Percentiles rank a stretch among this genome's conserved stretches.
Evolutionary conservation across 345 rosid genomes (phyloP).

Genomic region (Theobroma cacao): DNA sequence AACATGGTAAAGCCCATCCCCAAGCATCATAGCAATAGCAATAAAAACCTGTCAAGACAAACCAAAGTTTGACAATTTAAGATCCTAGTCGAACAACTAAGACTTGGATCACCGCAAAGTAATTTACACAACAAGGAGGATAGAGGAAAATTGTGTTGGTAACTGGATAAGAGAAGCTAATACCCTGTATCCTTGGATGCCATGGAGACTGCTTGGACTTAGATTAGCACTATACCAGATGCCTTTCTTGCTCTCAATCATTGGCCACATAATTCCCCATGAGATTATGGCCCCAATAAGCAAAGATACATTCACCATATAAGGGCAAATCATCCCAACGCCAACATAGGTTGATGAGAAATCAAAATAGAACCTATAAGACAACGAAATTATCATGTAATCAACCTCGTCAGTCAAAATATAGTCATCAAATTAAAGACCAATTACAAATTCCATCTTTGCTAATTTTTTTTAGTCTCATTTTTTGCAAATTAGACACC

Average conservation of each 20-base stretch:
- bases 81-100: background rate
- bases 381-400: background rate
- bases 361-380: slow-evolving; percentile 77
- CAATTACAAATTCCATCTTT: background rate
- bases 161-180: background rate
- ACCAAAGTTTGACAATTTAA: background rate
- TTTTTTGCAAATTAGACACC: background rate
- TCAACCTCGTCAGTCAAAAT: background rate
- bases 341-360: slow-evolving; percentile 89
- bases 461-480: background rate
- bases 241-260: slow-evolving; percentile 63
- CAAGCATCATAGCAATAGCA: slow-evolving; percentile 88
- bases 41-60: slow-evolving; percentile 49
- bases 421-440: background rate
- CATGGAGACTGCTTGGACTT: slow-evolving; percentile 53
- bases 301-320: slow-evolving; percentile 76
- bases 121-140: background rate
- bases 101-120: background rate
- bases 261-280: slow-evolving; percentile 91
- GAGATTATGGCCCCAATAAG: slow-evolving; percentile 77
- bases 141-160: background rate
- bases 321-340: slow-evolving; percentile 92
- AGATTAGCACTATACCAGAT: slow-evolving; percentile 59
- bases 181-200: slow-evolving; percentile 83
- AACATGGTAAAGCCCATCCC: slow-evolving; percentile 79